phyloP scores from a whole-genome alignment of 2,329 filamentous ascomycete species.

The Lecanoromycetidae sp. region DNA sequence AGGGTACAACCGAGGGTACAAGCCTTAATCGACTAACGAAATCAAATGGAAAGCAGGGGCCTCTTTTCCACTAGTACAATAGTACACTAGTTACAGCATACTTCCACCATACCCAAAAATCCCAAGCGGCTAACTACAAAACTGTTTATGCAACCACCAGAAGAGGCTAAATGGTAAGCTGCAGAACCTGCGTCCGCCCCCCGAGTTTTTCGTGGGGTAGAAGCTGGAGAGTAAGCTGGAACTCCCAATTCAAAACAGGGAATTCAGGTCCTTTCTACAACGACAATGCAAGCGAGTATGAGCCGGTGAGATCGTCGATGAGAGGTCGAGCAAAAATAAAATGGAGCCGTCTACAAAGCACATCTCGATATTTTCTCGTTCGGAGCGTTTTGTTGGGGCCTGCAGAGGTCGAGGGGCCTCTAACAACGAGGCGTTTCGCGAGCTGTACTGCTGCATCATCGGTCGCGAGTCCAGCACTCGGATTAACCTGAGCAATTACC shows the following conservation, averaged over 20 bases:
- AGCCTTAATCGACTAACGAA: conserved; percentile 4
- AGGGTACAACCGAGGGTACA: too few relatives aligned
- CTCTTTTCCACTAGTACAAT: neutral
- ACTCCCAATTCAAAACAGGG: neutral
- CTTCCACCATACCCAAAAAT: neutral
- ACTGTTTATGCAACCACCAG: conserved; percentile 9
- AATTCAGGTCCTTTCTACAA: neutral
- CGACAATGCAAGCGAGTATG: neutral
- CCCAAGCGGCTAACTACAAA: conserved; percentile 9
- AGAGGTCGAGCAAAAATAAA: neutral
- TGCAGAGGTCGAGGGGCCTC: conserved; percentile 1
- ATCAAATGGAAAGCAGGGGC: neutral
- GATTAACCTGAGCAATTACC: neutral
- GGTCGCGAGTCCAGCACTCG: conserved; percentile 6
- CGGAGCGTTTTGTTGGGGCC: conserved; percentile 5
- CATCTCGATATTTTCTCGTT: neutral
- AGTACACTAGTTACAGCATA: neutral
- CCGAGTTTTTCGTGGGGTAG: conserved; percentile 9
- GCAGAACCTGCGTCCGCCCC: conserved; percentile 11
- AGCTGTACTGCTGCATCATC: conserved; percentile 9
- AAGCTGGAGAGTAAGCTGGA: conserved; percentile 1
- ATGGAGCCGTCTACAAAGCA: neutral
- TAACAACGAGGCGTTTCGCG: conserved; percentile 12
- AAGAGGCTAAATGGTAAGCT: conserved; percentile 1
- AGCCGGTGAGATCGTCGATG: neutral